phyloP scores from a whole-genome alignment of 2,329 filamentous ascomycete species.

The Colletotrichum shisoi region DNA sequence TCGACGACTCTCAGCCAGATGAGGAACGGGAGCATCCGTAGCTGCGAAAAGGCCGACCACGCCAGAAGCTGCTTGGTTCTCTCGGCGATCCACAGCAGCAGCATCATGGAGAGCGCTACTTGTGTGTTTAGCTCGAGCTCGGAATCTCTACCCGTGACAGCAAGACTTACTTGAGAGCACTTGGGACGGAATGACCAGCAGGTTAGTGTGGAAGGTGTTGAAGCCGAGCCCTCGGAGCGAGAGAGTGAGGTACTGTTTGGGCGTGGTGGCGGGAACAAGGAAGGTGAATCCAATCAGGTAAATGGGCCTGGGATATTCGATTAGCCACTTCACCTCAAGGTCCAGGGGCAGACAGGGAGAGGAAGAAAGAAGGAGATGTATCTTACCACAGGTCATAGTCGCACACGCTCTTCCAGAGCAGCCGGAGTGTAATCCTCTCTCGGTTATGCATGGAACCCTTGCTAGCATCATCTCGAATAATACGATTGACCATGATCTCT shows the following conservation, averaged over 20 bases:
- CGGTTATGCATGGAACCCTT: conserved; percentile 67
- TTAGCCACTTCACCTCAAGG: too few species aligned
- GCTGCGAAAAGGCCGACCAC: conserved; percentile 43
- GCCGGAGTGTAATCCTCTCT: conserved; percentile 57
- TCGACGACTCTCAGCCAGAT: conserved; percentile 53
- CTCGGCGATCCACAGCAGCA: conserved; percentile 8
- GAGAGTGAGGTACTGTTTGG: conserved; percentile 61
- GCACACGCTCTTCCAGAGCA: conserved; percentile 57
- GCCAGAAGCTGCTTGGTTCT: conserved; percentile 5
- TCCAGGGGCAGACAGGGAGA: not conserved
- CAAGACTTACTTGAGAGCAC: conserved; percentile 42
- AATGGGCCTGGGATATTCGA: conserved; percentile 48
- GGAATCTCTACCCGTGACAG: too few species aligned
- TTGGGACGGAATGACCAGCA: conserved; percentile 63
- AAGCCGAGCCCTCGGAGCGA: conserved; percentile 61
- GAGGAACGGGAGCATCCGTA: conserved; percentile 64
- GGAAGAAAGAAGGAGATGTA: too few species aligned
- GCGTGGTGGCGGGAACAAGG: conserved; percentile 57
- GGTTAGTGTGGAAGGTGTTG: conserved; percentile 57
- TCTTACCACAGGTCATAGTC: conserved; percentile 64
- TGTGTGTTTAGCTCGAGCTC: too few species aligned
- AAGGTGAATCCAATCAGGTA: conserved; percentile 60
- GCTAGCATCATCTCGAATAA: conserved; percentile 63
- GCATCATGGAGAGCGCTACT: not conserved
- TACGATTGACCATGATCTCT: conserved; percentile 66